Conservation (phyloP, 2,329 filamentous ascomycete species). For the Cladobotryum mycophilum region DNA sequence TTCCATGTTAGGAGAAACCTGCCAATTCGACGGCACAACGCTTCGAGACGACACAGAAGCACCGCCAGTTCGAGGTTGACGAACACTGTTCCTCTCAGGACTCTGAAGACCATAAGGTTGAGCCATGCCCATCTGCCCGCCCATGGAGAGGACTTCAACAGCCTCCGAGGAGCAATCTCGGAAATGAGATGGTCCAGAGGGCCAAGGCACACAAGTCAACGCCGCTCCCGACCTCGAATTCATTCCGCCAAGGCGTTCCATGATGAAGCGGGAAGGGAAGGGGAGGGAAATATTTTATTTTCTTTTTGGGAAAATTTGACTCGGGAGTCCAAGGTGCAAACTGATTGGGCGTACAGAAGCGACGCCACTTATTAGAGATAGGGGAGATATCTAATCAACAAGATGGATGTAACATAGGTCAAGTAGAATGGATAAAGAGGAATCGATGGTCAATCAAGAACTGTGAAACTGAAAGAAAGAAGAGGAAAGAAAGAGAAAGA, state of each 20-base stretch:
- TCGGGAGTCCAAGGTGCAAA: neutral
- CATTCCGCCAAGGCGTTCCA: constrained; percentile 8
- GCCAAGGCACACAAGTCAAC: constrained; percentile 5
- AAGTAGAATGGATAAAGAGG: too few species aligned
- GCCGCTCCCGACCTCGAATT: constrained; percentile 5
- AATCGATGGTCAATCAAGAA: too few species aligned
- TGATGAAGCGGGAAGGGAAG: neutral
- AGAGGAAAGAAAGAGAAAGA: neutral
- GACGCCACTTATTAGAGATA: too few species aligned
- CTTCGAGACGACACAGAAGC: neutral
- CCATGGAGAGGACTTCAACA: neutral
- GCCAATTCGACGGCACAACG: constrained; percentile 4
- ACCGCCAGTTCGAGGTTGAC: neutral
- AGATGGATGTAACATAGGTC: too few species aligned
- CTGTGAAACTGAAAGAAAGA: neutral
- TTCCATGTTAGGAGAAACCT: neutral
- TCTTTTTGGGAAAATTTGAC: too few species aligned
- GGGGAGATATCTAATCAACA: too few species aligned
- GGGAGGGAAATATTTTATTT: neutral
- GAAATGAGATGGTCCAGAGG: constrained; percentile 2
- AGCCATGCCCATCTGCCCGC: constrained; percentile 1
- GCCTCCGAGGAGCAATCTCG: constrained; percentile 7
- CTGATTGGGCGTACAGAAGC: neutral
- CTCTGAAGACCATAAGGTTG: neutral
- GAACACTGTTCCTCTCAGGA: neutral